Percentiles rank a stretch among this genome's conserved stretches.
Evolutionary conservation across 106 monocot species (phyloP).

Genomic region (Dendrobium catenatum): DNA sequence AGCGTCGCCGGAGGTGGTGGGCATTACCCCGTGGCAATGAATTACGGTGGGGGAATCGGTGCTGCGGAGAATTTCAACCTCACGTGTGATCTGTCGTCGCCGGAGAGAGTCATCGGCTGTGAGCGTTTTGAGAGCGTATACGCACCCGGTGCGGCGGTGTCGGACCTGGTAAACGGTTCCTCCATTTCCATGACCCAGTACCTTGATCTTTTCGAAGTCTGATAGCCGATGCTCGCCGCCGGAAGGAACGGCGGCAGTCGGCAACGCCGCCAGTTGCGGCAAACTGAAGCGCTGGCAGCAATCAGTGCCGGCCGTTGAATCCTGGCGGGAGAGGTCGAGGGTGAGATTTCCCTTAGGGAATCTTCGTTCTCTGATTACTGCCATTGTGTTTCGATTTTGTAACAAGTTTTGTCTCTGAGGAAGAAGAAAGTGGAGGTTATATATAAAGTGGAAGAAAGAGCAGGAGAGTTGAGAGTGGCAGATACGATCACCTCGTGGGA

Average conservation of each 20-base stretch:
- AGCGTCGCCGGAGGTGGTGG: constrained; percentile 29
- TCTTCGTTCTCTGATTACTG: constrained; percentile 26
- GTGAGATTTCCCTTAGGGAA: constrained; percentile 22
- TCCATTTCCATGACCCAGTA: constrained; percentile 83
- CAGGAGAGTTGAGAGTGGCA: background rate
- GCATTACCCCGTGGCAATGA: constrained; percentile 31
- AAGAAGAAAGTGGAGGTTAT: background rate
- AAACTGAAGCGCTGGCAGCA: constrained; percentile 7
- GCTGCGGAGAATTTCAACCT: constrained; percentile 52
- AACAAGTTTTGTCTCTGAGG: too few species aligned
- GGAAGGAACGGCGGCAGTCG: background rate
- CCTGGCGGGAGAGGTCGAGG: constrained; percentile 20
- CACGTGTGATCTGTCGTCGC: constrained; percentile 16
- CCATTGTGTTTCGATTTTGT: constrained; percentile 14
- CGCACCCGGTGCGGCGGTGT: constrained; percentile 35
- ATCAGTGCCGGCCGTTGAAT: background rate
- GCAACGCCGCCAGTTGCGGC: background rate
- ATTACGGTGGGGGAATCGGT: constrained; percentile 46
- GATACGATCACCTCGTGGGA: background rate
- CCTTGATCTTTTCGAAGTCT: constrained; percentile 64
- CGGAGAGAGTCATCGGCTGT: constrained; percentile 15
- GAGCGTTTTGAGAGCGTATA: constrained; percentile 72
- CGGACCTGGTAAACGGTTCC: constrained; percentile 87
- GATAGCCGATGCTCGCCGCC: constrained; percentile 32
- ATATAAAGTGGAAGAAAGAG: background rate